Evolutionary conservation across 495 filamentous ascomycete species (phyloP), one percentile per base, ranked within the genome.

Genomic region (Tuber indicum): DNA sequence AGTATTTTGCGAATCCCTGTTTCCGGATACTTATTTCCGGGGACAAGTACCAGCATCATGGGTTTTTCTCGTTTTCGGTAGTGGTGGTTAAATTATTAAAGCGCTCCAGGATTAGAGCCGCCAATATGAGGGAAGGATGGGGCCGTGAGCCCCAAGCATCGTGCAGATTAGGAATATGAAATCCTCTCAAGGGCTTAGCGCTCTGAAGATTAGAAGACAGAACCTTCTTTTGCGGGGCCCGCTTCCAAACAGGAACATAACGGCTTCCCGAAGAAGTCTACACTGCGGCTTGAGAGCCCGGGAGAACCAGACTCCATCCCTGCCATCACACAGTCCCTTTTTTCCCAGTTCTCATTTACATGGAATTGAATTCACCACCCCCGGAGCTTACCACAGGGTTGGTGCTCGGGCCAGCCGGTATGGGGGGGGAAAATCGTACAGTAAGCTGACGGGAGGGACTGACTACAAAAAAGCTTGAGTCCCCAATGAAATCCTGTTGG

Each of bases 391-490:
- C 58, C 58, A 17, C 0, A n/a, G 14, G 12, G 58, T 66, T 17
- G 58, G 26, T 66, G 58, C 58, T 26, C 58, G 58, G 58, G 12
- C 58, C 12, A 66, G 10, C 58, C n/a, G 58, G 58, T 26, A 66
- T 66, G 58, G 58, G 52, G 58, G 26, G 26, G 26, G 52, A 3
- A 10, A 17, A 26, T 41, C 39, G 39, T 41, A 41, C 39, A 7
- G 52, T 66, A 66, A 66, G 58, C 58, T 14, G 58, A 32, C 58
- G 26, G 58, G 58, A 66, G 10, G 58, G 58, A 32, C 26, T 17
- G 58, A 66, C 58, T 66, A 66, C 58, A 66, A 66, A 21, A 66
- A 66, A 66, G 58, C 58, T 66, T 66, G 58, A 66, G 58, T n/a
- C 14, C 58, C 58, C 58, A 4, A 16, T 7, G 58, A 32, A 32